A percentile compares a stretch with the other conserved stretches of the same genome.
phyloP scores from a whole-genome alignment of 2,329 filamentous ascomycete genomes.

The Colletotrichum neosansevieriae region DNA sequence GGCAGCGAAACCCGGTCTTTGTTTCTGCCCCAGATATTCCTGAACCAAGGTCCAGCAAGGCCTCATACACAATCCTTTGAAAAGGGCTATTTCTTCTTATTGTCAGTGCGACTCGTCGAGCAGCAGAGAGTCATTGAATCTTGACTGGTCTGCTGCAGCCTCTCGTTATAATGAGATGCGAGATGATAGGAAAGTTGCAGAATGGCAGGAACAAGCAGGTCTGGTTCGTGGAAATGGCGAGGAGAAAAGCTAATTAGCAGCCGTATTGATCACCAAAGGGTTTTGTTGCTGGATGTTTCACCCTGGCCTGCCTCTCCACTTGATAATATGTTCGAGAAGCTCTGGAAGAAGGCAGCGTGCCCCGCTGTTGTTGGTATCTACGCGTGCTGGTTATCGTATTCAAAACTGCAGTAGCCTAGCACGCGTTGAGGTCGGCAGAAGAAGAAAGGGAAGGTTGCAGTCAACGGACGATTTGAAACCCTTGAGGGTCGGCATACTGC shows the following conservation, averaged over 20 bases:
- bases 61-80: too few species aligned
- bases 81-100: neutral
- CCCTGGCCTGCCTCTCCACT: conserved; percentile 10
- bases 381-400: neutral
- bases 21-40: neutral
- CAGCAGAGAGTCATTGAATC: neutral
- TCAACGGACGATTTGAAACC: conserved; percentile 15
- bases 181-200: neutral
- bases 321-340: conserved; percentile 37
- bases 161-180: conserved; percentile 4
- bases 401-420: neutral
- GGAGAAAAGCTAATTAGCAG: conserved; percentile 9
- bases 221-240: conserved; percentile 10
- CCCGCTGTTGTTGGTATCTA: neutral
- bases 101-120: too few species aligned
- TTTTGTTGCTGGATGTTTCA: conserved; percentile 27
- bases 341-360: conserved; percentile 16
- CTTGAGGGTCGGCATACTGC: conserved; percentile 10
- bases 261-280: conserved; percentile 17
- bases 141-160: neutral
- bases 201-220: conserved; percentile 1
- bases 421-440: neutral
- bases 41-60: conserved; percentile 5
- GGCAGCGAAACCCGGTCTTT: conserved; percentile 3
- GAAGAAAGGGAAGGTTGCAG: conserved; percentile 25